Base-by-base conservation (phyloP, 2,329 filamentous ascomycete species). In the Fusarium succisae region DNA sequence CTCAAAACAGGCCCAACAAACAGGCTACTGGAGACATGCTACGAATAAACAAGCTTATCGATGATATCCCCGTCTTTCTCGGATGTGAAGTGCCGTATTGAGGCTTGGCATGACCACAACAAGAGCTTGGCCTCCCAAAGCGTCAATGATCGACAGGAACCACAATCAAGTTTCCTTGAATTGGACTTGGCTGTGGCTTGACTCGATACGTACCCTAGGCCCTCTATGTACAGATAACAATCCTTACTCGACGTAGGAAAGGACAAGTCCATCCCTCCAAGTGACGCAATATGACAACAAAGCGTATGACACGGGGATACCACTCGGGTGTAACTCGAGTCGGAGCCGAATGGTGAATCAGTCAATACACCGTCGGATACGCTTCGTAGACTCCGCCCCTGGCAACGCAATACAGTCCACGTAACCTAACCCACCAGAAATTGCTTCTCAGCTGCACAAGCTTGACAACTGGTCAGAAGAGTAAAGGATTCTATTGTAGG, bases 11-110 rank as follows among this genome's bases (percentile, higher is more conserved):
- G 39, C 59, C 70, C 66, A 73, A 61, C 70, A 67, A 73, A 71
- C 56, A 73, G 61, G 53, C 70, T 74, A 71, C 66, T 74, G 70
- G 70, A 45, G 70, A 63, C 38, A 39, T 22, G 43, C 43, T 38
- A 56, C 39, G 43, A 54, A 53, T 30, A 62, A 69, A 68, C 57
- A 73, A 73, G 71, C 71, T 73, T 73, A 74, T 74, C 71, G 43
- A 47, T 28, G 37, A 41, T 37, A 61, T 68, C 63, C 58, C 62
- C 54, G 44, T 57, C 57, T 59, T 59, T 67, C 45, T 74, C 71
- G 71, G 71, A 63, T 72, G 38, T 15, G 9, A 57, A 15, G 48
- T 73, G 71, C 71, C 71, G 71, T 22, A 10, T 44, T 51, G n/a
- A 45, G 72, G 32, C 71, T 73, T 73, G 70, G 71, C 71, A 57